These are phyloP conservation scores for Pythium apleroticum DNA, from an alignment of 352 stramenopile species.

Conservation along the genomic window DNA sequence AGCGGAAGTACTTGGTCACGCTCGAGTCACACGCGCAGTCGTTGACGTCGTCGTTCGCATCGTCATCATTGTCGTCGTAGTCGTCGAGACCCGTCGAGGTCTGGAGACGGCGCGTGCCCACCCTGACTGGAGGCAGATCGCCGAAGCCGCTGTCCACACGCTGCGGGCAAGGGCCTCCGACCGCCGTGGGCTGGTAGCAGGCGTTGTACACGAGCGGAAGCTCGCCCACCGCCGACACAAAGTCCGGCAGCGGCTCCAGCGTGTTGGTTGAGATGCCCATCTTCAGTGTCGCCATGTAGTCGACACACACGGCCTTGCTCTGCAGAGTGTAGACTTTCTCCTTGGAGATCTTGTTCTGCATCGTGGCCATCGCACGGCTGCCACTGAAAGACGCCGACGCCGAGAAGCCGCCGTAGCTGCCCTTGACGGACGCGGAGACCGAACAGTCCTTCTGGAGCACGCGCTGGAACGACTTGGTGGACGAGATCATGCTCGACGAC, in stretches of 20 bases:
- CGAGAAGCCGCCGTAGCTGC: conserved; percentile 29
- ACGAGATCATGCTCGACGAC: conserved; percentile 29
- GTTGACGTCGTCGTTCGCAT: conserved; percentile 27
- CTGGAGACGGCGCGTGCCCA: conserved; percentile 14
- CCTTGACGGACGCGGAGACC: conserved; percentile 26
- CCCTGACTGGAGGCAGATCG: conserved; percentile 15
- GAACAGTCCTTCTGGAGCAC: conserved; percentile 30
- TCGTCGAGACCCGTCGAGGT: neutral
- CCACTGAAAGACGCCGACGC: conserved; percentile 29
- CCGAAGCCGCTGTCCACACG: conserved; percentile 26
- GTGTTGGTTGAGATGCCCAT: conserved; percentile 18
- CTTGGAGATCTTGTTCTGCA: conserved; percentile 31
- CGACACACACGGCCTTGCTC: conserved; percentile 28
- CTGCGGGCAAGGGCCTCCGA: conserved; percentile 22
- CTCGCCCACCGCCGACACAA: conserved; percentile 18
- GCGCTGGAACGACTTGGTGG: conserved; percentile 31
- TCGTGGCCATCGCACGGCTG: conserved; percentile 27
- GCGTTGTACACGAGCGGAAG: conserved; percentile 17
- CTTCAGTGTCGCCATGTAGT: conserved; percentile 27
- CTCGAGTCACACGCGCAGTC: conserved; percentile 32
- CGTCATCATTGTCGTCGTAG: conserved; percentile 7
- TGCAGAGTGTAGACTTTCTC: conserved; percentile 24
- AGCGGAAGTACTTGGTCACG: conserved; percentile 30
- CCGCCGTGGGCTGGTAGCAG: conserved; percentile 22
- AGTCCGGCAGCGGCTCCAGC: conserved; percentile 24